Base-by-base conservation (phyloP, 2,329 filamentous ascomycete species). In the Rhynchosporium agropyri region DNA sequence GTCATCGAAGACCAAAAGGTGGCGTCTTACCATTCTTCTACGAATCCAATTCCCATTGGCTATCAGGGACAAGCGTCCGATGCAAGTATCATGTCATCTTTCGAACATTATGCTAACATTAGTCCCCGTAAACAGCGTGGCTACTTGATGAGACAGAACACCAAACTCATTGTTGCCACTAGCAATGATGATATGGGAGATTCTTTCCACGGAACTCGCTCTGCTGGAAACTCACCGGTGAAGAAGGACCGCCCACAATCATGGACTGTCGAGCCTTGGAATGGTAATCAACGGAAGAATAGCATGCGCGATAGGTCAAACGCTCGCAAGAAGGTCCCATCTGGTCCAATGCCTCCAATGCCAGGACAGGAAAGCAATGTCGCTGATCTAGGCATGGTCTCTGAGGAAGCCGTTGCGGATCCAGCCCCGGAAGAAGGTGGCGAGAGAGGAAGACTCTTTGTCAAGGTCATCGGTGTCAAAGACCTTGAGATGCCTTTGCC, bases 1-100 rank as follows among this genome's bases (percentile, higher is more conserved):
- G 91, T 98, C 61, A 96, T 98, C 72, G 92, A 97, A 79, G 85
- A 89, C 75, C 93, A 97, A 89, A 98, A 98, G 92, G 93, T 97
- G 83, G 80, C 81, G 79, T 85, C 83, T 70, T 48, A 70, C 70
- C 69, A 68, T 65, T 71, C 62, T 68, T 67, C 56, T 72, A 71
- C 61, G 63, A 65, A 64, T 53, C 69, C 63, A 56, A 58, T 58
- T 65, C 67, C 33, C 45, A 66, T 64, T 49, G 54, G 54, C 58
- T 45, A 59, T 50, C 63, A 73, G 68, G 79, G 79, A 81, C 80
- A 81, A 82, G 78, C 73, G 78, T 81, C 80, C 76, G 59, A 53
- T 36, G 28, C 43, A 20, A 63, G 38, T 33, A 53, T 65, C 51
- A 31, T 54, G 49, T 50, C 55, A 45, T 31, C 56, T 48, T 42